These are phyloP conservation scores for Turnera subulata DNA, from an alignment of 345 rosid genomes.

Conservation along the genomic window DNA sequence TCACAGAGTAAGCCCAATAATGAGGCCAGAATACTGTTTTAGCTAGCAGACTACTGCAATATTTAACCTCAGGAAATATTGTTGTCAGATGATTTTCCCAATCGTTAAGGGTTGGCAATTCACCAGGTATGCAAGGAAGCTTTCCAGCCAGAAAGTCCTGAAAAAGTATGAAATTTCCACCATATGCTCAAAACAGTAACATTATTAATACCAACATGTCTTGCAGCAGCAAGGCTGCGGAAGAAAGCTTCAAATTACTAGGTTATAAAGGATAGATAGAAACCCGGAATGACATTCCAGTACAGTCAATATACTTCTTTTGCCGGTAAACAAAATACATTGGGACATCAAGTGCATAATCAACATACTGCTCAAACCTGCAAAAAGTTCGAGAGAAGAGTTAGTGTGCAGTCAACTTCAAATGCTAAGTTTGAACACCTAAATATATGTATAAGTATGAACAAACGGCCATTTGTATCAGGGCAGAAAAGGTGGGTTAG, in stretches of 20 bases:
- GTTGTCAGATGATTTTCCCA: conserved; percentile 99
- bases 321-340: conserved; percentile 95
- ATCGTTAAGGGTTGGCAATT: conserved; percentile 82
- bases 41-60: conserved; percentile 3
- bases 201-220: too few relatives aligned
- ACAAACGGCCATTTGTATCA: neutral
- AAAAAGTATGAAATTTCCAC: conserved; percentile 12
- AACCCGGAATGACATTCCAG: conserved; percentile 97
- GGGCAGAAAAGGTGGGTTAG: neutral
- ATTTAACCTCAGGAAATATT: conserved; percentile 89
- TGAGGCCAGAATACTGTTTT: neutral
- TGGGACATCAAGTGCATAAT: conserved; percentile 99
- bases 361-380: conserved; percentile 99
- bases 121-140: conserved; percentile 92
- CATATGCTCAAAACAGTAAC: neutral
- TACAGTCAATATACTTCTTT: conserved; percentile 81
- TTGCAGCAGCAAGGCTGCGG: neutral
- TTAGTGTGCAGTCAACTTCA: neutral
- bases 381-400: conserved; percentile 11
- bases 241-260: conserved; percentile 30
- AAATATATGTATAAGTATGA: neutral
- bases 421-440: neutral
- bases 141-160: conserved; percentile 98
- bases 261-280: conserved; percentile 43
- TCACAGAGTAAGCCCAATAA: conserved; percentile 16